Evolutionary conservation across 768 basidiomycete species (phyloP), one percentile per base, ranked within the genome.

Genomic region (Xerocomellus chrysenteron): DNA sequence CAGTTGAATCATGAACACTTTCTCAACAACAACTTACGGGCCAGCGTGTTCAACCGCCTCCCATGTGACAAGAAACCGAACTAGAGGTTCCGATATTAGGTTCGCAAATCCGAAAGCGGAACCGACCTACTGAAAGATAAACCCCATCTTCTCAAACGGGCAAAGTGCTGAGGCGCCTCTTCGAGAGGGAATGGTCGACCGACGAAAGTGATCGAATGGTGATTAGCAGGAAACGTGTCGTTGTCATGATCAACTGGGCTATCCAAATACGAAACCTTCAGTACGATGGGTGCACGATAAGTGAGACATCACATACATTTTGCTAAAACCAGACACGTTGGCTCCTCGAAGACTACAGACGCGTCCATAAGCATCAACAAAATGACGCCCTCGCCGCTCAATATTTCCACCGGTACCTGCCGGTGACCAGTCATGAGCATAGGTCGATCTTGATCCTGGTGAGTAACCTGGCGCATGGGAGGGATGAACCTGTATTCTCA

Each of bases 31-130:
- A 9, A 86, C 92, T 61, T 74, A 95, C 94, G 85, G 90, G 63
- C 93, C 96, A 57, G 81, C 84, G 68, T 98, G 97, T 68, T 98
- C 96, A 16, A 98, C 80, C 0, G 96, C 93, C 69, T 99, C 96
- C 96, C 96, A 99, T 1, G 96, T 95, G 5, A 98, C 84, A 28
- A 95, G 84, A 64, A 99, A 93, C 40, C 95, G 82, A 50, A 97
- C 92, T 94, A 54, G 3, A 52, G 19, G 52, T 19, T 9, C 17
- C 14, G 24, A 37, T 8, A 50, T 57, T 7, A 53, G 39, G 4
- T 40, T 43, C 5, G 47, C 17, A 50, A n/a, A 52, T 32, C 5
- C 13, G 12, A 17, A 21, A 21, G 30, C 7, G 17, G n/a, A 6
- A 40, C n/a, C 50, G 1, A 78, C 88, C 21, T 63, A 94, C 94